Base-by-base conservation (phyloP, 2,329 filamentous ascomycete species). In the Sporothrix variecibatus region DNA sequence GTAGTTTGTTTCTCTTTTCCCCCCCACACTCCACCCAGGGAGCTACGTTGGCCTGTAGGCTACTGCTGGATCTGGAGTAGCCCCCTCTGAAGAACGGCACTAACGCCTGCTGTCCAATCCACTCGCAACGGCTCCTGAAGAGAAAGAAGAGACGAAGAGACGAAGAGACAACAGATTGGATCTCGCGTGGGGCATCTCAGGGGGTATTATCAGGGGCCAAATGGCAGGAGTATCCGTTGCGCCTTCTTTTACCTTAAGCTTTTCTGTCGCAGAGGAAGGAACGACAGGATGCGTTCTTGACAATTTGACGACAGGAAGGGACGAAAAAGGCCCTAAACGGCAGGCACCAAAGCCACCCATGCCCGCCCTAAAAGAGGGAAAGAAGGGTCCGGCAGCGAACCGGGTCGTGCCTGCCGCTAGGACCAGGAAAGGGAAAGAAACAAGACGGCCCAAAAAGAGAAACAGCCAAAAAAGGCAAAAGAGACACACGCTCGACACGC, bases 371-470 rank as follows among this genome's bases (percentile, higher is more conserved):
- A 68, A 31, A 49, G 7, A n/a, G 23, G 64, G 60, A 38, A 56
- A 56, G 23, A 23, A 38, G 15, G 46, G 23, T 17, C 12, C 58
- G 62, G 46, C 31, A 72, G 34, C 34, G 34, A 67, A 40, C 69
- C 69, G 69, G 53, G 69, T 46, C 69, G 69, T 62, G 69, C 69
- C 69, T 46, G 38, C 69, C 69, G 38, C 69, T 71, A 62, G 51
- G 69, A 46, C 46, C 49, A 20, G 31, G 31, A 40, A 15, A n/a
- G 28, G 23, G 31, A 40, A 53, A 53, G 60, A 64, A 64, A 43
- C 20, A 38, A 53, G 40, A 53, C 17, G 7, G 38, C 20, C 17
- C 12, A 23, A 68, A 11, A n/a, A 65, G 9, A 43, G 26, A 34
- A 49, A 20, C 43, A 49, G 43, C 23, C 51, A 26, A 56, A 56